Evolutionary conservation across 2,329 filamentous ascomycete species (phyloP).

Genomic region (Cytospora schulzeri): DNA sequence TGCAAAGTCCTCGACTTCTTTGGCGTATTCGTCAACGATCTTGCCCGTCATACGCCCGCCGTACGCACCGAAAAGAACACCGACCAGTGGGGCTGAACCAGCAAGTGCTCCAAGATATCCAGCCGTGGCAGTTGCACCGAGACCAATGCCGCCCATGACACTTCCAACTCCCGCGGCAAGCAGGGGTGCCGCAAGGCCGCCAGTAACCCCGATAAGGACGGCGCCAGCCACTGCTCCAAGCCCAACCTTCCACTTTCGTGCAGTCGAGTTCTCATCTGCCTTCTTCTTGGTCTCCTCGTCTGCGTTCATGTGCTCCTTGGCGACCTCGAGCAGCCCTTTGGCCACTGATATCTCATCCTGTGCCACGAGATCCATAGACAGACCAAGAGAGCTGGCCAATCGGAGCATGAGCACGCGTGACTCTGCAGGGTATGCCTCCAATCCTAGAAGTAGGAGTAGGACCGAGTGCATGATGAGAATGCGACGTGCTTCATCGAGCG

Average conservation of each 20-base stretch:
- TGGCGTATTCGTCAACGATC: constrained; percentile 85
- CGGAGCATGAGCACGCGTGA: constrained; percentile 70
- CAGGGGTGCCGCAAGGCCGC: constrained; percentile 82
- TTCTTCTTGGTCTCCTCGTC: constrained; percentile 77
- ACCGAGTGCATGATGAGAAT: constrained; percentile 48
- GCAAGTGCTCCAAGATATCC: constrained; percentile 85
- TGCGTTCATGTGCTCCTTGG: constrained; percentile 60
- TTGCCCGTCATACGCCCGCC: constrained; percentile 78
- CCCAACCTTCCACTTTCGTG: constrained; percentile 86
- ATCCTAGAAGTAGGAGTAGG: constrained; percentile 69
- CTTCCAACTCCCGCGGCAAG: constrained; percentile 84
- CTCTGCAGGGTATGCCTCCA: constrained; percentile 74
- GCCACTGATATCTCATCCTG: constrained; percentile 76
- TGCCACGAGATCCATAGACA: constrained; percentile 64
- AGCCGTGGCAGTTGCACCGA: constrained; percentile 71
- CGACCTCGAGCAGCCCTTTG: constrained; percentile 70
- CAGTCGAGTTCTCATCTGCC: constrained; percentile 68
- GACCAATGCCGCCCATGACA: constrained; percentile 80
- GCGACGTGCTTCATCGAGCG: constrained; percentile 41
- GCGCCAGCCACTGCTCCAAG: constrained; percentile 87
- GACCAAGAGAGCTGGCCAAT: constrained; percentile 66
- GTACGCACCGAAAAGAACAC: constrained; percentile 85
- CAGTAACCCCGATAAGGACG: constrained; percentile 86
- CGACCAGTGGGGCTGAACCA: constrained; percentile 82
- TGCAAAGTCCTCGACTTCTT: constrained; percentile 78